Evolutionary conservation across 257 asterid genomes (phyloP).

Genomic region (Leonotis leonurus): DNA sequence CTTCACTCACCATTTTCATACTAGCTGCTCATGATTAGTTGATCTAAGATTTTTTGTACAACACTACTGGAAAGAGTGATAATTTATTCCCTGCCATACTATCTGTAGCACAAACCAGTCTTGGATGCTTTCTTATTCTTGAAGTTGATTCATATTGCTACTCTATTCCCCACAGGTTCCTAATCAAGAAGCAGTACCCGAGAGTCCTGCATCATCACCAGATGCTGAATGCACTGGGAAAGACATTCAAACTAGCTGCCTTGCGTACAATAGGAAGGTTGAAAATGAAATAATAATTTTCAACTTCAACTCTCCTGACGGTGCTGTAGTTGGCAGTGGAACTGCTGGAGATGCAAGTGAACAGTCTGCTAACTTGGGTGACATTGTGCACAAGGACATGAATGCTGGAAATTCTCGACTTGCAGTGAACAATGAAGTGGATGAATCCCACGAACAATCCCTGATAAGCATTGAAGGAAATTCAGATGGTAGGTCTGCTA

Average conservation of each 20-base stretch:
- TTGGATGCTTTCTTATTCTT: background rate
- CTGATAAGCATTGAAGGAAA: slow-evolving; percentile 4
- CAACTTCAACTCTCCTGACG: slow-evolving; percentile 22
- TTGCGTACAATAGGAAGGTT: slow-evolving; percentile 36
- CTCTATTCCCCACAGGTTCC: slow-evolving; percentile 35
- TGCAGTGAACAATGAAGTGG: slow-evolving; percentile 12
- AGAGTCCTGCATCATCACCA: slow-evolving; percentile 24
- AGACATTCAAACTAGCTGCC: slow-evolving; percentile 24
- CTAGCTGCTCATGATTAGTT: background rate
- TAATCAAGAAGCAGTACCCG: no score
- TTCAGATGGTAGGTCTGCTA: no score
- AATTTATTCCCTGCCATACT: no score
- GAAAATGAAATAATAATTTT: slow-evolving; percentile 46
- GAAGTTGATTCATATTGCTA: slow-evolving; percentile 14
- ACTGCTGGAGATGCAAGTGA: slow-evolving; percentile 15
- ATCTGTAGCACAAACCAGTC: no score
- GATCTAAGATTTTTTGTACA: background rate
- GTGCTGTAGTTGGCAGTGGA: slow-evolving; percentile 14
- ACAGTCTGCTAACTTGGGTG: no score
- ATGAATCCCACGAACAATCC: slow-evolving; percentile 12
- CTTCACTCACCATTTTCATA: background rate
- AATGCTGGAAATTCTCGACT: slow-evolving; percentile 7
- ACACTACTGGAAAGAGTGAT: background rate
- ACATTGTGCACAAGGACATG: no score
- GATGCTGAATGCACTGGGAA: slow-evolving; percentile 25